A percentile compares a stretch with the other conserved stretches of the same genome.
Conservation (phyloP, 2,329 filamentous ascomycete species). For the Monosporascus sp. region DNA sequence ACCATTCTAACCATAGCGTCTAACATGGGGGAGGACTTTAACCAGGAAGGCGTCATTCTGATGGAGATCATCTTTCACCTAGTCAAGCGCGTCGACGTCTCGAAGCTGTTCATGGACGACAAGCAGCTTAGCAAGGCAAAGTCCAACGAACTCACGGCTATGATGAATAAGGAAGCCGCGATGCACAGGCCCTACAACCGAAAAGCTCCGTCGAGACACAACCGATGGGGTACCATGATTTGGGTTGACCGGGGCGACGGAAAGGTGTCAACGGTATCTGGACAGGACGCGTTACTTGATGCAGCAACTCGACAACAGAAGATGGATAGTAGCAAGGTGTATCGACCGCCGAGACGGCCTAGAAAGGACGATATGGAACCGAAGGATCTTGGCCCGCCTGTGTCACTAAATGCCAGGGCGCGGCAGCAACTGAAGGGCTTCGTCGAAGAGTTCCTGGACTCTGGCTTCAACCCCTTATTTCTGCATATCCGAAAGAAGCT, state of each 20-base stretch:
- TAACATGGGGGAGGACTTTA: conserved; percentile 91
- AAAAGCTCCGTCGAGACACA: conserved; percentile 80
- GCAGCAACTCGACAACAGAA: conserved; percentile 71
- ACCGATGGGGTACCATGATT: conserved; percentile 93
- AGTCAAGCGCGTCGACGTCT: conserved; percentile 80
- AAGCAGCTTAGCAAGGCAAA: conserved; percentile 63
- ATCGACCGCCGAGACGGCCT: conserved; percentile 69
- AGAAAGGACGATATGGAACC: conserved; percentile 58
- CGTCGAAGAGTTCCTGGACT: conserved; percentile 89
- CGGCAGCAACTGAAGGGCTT: conserved; percentile 73
- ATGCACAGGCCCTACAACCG: conserved; percentile 74
- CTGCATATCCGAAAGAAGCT: conserved; percentile 81
- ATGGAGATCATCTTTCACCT: conserved; percentile 91
- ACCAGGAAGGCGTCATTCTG: conserved; percentile 79
- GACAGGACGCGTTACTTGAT: conserved; percentile 77
- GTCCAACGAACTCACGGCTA: conserved; percentile 64
- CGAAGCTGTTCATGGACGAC: conserved; percentile 81
- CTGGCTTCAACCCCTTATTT: conserved; percentile 90
- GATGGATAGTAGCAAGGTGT: conserved; percentile 88
- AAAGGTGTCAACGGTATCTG: conserved; percentile 80
- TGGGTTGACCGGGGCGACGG: conserved; percentile 88
- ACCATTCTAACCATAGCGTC: conserved; percentile 82
- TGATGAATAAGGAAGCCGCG: conserved; percentile 79
- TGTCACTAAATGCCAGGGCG: conserved; percentile 66
- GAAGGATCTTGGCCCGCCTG: conserved; percentile 71